phyloP scores from a whole-genome alignment of 352 stramenopile genomes.

The Phytophthora litchii region DNA sequence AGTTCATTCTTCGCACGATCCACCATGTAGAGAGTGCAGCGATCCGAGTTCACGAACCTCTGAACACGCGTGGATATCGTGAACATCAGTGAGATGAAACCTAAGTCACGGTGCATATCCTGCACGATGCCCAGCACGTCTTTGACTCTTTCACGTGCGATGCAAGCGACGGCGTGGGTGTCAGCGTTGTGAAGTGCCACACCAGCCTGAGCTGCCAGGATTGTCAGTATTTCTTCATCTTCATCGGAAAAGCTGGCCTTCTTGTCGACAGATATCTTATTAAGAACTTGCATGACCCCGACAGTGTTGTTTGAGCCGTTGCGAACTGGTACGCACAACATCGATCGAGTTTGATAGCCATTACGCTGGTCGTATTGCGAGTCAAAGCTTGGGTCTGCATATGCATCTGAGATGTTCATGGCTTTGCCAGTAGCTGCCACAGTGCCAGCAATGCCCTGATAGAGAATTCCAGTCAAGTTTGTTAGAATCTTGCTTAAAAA shows the following conservation, averaged over 20 bases:
- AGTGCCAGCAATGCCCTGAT: slow-evolving; percentile 87
- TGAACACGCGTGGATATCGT: slow-evolving; percentile 91
- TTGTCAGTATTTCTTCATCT: slow-evolving; percentile 90
- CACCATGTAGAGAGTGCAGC: slow-evolving; percentile 93
- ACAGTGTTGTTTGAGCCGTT: slow-evolving; percentile 82
- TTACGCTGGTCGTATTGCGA: slow-evolving; percentile 91
- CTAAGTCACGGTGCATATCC: slow-evolving; percentile 90
- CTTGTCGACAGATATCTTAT: slow-evolving; percentile 72
- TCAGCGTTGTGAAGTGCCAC: slow-evolving; percentile 89
- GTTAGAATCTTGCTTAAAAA: neutral
- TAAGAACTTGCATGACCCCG: slow-evolving; percentile 91
- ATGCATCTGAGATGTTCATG: slow-evolving; percentile 93
- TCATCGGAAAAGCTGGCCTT: slow-evolving; percentile 74
- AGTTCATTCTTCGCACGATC: slow-evolving; percentile 90
- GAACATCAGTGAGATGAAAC: slow-evolving; percentile 92
- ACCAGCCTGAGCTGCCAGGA: slow-evolving; percentile 85
- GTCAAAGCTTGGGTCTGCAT: slow-evolving; percentile 94
- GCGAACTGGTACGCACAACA: slow-evolving; percentile 92
- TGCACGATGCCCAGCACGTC: slow-evolving; percentile 90
- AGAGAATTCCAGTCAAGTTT: neutral
- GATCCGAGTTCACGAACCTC: slow-evolving; percentile 89
- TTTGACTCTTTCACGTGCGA: slow-evolving; percentile 67
- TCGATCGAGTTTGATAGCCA: slow-evolving; percentile 91
- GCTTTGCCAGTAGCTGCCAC: slow-evolving; percentile 80
- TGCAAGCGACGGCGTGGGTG: slow-evolving; percentile 60